Base-by-base conservation (phyloP, 306 rosid genomes). In the Hippophae gyantsensis region DNA sequence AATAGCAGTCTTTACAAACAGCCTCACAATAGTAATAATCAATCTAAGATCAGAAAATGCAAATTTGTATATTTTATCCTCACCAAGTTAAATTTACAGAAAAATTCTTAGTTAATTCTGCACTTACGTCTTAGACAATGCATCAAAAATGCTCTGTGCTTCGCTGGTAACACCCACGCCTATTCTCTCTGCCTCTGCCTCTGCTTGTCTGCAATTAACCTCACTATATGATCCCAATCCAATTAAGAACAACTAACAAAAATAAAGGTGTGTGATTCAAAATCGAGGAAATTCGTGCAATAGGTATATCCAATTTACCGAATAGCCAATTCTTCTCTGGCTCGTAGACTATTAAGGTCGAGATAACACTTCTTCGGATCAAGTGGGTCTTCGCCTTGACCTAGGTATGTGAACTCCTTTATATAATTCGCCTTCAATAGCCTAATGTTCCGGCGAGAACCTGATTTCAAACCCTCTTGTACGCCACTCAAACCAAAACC, bases 91-190 rank as follows among this genome's bases (percentile, higher is more conserved):
- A 2, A 4, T 32, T 32, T 32, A 32, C 38, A 32, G 38, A 32
- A 0, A 32, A 32, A 32, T 32, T 32, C 38, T 32, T 32, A 32
- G 38, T 32, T 32, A 32, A 2, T 18, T 48, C 26, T 13, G n/a
- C 11, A 69, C 96, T 72, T 79, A 88, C 99, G 99, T 93, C 70
- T 93, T 93, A 56, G 86, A 88, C 60, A 93, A 77, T 50, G 99
- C 95, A 59, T 93, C 86, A 61, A 93, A 93, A 61, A 93, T 85
- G 76, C 72, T 76, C 79, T 93, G 99, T 3, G 97, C 99, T 71
- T 93, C 89, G 46, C 56, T 62, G 63, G 95, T 84, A 57, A 92
- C 99, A 66, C 97, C 97, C 10, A 92, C 95, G 7, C 99, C 99
- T 14, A 88, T 83, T 78, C 97, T 83, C 82, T 92, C 99, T 50